Conservation (phyloP, 768 basidiomycete genomes). For the Myochromella boudieri region DNA sequence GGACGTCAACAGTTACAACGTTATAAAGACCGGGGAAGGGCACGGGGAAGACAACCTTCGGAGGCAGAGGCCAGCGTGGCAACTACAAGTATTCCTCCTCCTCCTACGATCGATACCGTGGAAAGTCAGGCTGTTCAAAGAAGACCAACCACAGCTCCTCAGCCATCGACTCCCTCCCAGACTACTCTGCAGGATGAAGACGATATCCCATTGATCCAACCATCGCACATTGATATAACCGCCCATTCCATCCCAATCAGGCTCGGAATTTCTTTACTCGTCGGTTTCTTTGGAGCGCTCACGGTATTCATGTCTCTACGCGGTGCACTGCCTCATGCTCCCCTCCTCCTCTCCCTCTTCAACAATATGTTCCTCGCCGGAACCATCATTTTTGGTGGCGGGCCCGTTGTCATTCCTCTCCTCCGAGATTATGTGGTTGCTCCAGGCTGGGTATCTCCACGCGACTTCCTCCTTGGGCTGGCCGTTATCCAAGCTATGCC, state of each 20-base stretch:
- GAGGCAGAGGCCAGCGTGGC: not conserved
- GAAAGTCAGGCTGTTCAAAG: not conserved
- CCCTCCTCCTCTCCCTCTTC: not conserved
- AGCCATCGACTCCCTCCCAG: not conserved
- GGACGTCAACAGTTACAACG: not conserved
- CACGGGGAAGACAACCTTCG: not conserved
- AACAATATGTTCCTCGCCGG: not conserved
- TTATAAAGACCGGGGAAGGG: not conserved
- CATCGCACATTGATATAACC: not conserved
- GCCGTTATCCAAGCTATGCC: slow-evolving; percentile 50
- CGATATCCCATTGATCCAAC: not conserved
- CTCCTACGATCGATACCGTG: not conserved
- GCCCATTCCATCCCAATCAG: not conserved
- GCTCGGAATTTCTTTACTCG: not conserved
- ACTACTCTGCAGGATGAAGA: not conserved
- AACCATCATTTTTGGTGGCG: not conserved
- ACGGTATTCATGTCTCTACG: not conserved
- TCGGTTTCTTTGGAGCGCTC: not conserved
- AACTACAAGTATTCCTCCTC: not conserved
- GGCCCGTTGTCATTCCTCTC: not conserved
- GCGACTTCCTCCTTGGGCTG: slow-evolving; percentile 28
- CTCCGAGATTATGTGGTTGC: not conserved
- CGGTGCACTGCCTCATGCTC: not conserved
- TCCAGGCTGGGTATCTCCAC: not conserved
- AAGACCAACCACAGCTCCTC: not conserved